Evolutionary conservation across 257 asterid genomes (phyloP), one percentile per base, ranked within the genome.

Genomic region (Osmanthus fragrans): DNA sequence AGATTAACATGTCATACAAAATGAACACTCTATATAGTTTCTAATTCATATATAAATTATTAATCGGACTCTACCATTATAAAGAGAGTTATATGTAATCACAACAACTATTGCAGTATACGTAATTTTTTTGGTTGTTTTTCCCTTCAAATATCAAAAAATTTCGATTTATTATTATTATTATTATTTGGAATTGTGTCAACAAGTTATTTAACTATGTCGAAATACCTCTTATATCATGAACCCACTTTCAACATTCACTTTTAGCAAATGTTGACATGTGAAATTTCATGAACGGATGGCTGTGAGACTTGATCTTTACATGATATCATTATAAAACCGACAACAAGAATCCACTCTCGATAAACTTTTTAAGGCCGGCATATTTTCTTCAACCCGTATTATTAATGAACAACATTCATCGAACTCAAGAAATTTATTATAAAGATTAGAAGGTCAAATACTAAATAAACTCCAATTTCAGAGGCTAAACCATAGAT

Each of bases 1-100:
- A 79, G 15, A 63, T 25, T 63, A 75, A 25, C 51, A 51, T 27
- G 60, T 66, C 82, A 67, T 49, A 23, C 82, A 66, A 73, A 73
- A 56, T 36, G 71, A 6, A 63, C 19, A 63, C 5, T 30, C 4
- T 32, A 32, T 60, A 60, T 9, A 23, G 30, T 23, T 60, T 58
- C 30, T 7, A 73, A 37, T 78, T 72, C 11, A 25, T 58, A 13
- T 54, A 30, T 4, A n/a, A 13, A 60, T 3, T 39, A 37, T n/a
- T 56, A 11, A 21, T 2, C 11, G 1, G 0, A 56, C 12, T 19
- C 29, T 56, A 21, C 12, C 65, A 56, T 56, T 56, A 56, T 56
- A 21, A 5, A 56, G 12, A 7, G 65, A n/a, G 21, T 56, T n/a
- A 56, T 19, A 54, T 19, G 23, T 54, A 54, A 18, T 7, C 27